Evolutionary conservation across 2,329 filamentous ascomycete genomes (phyloP).

Genomic region (Aspergillus pseudotamarii): DNA sequence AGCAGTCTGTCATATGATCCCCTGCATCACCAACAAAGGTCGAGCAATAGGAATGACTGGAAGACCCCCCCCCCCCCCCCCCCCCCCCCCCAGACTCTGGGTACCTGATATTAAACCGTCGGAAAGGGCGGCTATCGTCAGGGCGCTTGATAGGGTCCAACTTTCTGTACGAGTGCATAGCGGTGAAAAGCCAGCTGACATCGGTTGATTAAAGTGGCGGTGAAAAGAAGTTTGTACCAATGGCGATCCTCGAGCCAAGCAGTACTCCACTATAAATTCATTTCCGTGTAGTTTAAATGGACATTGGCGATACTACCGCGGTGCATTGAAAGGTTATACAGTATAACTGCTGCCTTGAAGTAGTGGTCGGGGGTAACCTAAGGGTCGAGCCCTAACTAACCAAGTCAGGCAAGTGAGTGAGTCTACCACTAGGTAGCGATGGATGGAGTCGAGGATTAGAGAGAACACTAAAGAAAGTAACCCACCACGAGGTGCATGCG

Average conservation of each 20-base stretch:
- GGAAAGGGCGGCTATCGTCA: not conserved
- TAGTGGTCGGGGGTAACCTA: not conserved
- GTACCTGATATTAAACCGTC: slow-evolving; percentile 1
- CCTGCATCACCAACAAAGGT: not conserved
- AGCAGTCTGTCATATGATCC: not conserved
- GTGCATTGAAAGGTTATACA: not conserved
- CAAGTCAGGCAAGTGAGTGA: too few relatives aligned
- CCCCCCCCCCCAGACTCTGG: not conserved
- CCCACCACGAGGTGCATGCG: not conserved
- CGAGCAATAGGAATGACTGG: not conserved
- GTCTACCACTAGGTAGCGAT: too few relatives aligned
- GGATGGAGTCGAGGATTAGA: too few relatives aligned
- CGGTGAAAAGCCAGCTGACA: slow-evolving; percentile 1
- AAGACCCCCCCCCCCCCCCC: not conserved
- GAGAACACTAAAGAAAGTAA: not conserved
- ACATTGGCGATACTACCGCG: not conserved
- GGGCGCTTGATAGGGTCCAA: not conserved
- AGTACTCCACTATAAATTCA: not conserved
- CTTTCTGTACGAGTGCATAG: not conserved
- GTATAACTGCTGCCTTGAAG: not conserved
- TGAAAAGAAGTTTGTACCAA: not conserved
- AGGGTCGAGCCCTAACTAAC: not conserved
- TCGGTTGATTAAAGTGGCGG: not conserved
- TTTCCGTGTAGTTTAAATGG: not conserved
- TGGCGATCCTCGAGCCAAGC: not conserved